Evolutionary conservation across 2,329 filamentous ascomycete species (phyloP), one percentile per base, ranked within the genome.

Genomic region (Pestalotiopsis sp.): DNA sequence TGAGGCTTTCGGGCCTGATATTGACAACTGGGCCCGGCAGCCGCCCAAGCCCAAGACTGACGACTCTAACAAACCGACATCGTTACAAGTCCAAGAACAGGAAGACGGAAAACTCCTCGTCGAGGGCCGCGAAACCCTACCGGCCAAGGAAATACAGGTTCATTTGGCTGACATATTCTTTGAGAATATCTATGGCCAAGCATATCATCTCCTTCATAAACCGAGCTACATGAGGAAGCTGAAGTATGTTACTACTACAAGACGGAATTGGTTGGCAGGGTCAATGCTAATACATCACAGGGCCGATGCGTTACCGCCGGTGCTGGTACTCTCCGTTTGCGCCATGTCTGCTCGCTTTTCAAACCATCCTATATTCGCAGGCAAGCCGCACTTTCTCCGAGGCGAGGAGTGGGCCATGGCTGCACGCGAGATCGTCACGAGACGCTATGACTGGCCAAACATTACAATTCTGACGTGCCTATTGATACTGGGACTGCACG

Each of bases 261-360:
- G 26, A 44, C 35, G 7, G 20, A 30, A 30, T 39, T 48, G 65
- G 4, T 39, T 68, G 4, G 5, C n/a, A 35, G 22, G 11, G n/a
- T n/a, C 26, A 40, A 20, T 73, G 68, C 76, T 78, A 73, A 73
- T 72, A 67, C 64, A 39, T 65, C 70, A 39, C 70, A 93, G 91
- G 74, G 87, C 90, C 68, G 92, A 92, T 38, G 91, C 91, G 1
- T 84, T 98, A 13, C 95, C 96, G 0, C 96, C 96, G 0, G 95
- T 98, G 11, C 83, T 99, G 14, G 89, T 97, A 65, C 86, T 99
- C n/a, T 94, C 95, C 6, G 93, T 99, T 10, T 98, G 96, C 79
- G 95, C 95, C 24, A 90, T 98, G 58, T 93, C 96, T n/a, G 95
- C 95, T 52, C 91, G 96, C 55, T 99, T 98, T 77, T 97, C 95